These are phyloP conservation scores for Pythium myriotylum DNA, from an alignment of 352 stramenopile genomes.

Conservation along the genomic window DNA sequence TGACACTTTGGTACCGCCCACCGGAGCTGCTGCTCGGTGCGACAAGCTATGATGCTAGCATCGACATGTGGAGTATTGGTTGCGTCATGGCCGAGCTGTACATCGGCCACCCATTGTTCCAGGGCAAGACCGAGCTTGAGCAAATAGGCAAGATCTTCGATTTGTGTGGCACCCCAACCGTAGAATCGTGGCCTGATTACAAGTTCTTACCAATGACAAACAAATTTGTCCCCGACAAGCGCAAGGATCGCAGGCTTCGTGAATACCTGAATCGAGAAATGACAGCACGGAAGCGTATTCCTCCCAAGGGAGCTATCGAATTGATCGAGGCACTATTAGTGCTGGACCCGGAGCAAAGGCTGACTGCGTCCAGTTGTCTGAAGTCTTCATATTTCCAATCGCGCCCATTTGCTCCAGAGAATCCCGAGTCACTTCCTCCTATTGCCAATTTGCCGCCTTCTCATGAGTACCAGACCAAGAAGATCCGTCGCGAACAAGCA, in stretches of 20 bases:
- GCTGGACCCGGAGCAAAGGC: slow-evolving; percentile 93
- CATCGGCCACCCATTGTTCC: slow-evolving; percentile 84
- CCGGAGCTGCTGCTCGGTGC: slow-evolving; percentile 93
- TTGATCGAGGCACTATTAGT: slow-evolving; percentile 94
- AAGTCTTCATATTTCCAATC: slow-evolving; percentile 94
- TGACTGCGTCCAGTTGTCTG: slow-evolving; percentile 92
- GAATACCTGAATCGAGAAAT: slow-evolving; percentile 82
- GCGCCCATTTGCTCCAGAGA: slow-evolving; percentile 59
- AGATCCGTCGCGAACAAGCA: slow-evolving; percentile 84
- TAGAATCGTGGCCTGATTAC: slow-evolving; percentile 84
- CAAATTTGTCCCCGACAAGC: slow-evolving; percentile 84
- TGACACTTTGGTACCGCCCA: slow-evolving; percentile 95
- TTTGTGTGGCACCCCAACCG: slow-evolving; percentile 83
- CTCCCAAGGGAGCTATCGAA: slow-evolving; percentile 88
- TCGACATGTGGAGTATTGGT: slow-evolving; percentile 96
- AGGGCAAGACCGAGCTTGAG: slow-evolving; percentile 87
- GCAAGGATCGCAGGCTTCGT: slow-evolving; percentile 60
- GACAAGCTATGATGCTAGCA: slow-evolving; percentile 92
- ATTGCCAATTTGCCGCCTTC: slow-evolving; percentile 79
- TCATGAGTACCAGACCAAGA: slow-evolving; percentile 91
- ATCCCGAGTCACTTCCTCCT: slow-evolving; percentile 64
- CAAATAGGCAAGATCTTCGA: slow-evolving; percentile 91
- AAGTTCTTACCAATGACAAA: slow-evolving; percentile 81
- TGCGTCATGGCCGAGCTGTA: slow-evolving; percentile 89
- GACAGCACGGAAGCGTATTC: slow-evolving; percentile 70